Base-by-base conservation (phyloP, 108 stramenopile species). In the Asterionellopsis glacialis region DNA sequence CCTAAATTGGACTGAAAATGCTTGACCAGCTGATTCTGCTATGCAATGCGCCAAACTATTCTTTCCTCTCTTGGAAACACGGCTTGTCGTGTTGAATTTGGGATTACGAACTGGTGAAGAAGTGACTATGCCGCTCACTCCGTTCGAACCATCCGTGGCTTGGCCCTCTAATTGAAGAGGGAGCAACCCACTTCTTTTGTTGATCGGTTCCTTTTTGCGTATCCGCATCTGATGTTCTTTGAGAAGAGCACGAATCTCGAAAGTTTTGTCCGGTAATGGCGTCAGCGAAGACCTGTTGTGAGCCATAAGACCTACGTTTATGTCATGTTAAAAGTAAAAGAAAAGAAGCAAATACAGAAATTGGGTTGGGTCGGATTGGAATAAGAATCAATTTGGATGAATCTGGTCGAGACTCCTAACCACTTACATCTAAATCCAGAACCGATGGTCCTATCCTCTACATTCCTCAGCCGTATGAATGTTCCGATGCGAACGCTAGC, bases 381-480 rank as follows among this genome's bases (percentile, higher is more conserved):
- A n/a, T n/a, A n/a, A n/a, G n/a, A n/a, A n/a, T n/a, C n/a, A n/a
- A n/a, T n/a, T n/a, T n/a, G n/a, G n/a, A n/a, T n/a, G n/a, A n/a
- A n/a, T n/a, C n/a, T n/a, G n/a, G n/a, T n/a, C n/a, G n/a, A n/a
- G n/a, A n/a, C n/a, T 44, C 49, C 48, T 45, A 43, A 56, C 40
- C 41, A 62, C 72, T 58, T 38, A 75, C 73, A 67, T 26, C 64
- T 69, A 45, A 53, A 47, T 28, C 41, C 55, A 22, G 54, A 45
- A 39, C 49, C 52, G 62, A 72, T 65, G 42, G 13, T 58, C 27
- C 63, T 43, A 38, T 83, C 72, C 16, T 67, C 65, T 22, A 87
- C 72, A 64, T 94, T 94, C 56, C 86, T 67, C 23, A 94, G 71
- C 1, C 92, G 80, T 47, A 90, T 52, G 74, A 88, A 94, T 10